These are phyloP conservation scores for Trichoderma hamatum DNA, from an alignment of 2,329 filamentous ascomycete species.

Conservation along the genomic window DNA sequence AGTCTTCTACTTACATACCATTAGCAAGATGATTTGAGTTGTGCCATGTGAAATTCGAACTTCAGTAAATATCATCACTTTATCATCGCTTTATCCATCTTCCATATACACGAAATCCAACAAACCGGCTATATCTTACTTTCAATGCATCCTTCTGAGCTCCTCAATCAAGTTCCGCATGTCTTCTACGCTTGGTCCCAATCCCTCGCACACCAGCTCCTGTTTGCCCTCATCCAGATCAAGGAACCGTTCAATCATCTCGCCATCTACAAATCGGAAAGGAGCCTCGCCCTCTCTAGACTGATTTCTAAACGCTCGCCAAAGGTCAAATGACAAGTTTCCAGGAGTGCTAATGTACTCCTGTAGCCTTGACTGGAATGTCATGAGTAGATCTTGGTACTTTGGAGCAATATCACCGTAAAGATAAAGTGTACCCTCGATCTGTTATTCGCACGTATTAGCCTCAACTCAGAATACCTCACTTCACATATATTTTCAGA, in stretches of 20 bases:
- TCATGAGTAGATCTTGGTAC: conserved; percentile 79
- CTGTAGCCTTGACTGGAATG: conserved; percentile 74
- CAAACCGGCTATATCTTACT: neutral
- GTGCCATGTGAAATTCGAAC: neutral
- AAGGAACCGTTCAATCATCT: conserved; percentile 84
- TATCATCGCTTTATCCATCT: neutral
- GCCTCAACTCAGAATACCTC: neutral
- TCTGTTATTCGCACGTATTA: conserved; percentile 50
- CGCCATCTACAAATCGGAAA: conserved; percentile 87
- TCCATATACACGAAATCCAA: neutral
- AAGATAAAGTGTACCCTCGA: conserved; percentile 89
- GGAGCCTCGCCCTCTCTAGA: conserved; percentile 76
- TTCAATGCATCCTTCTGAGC: conserved; percentile 63
- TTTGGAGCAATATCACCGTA: conserved; percentile 75
- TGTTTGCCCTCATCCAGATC: conserved; percentile 65
- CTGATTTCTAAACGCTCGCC: conserved; percentile 78
- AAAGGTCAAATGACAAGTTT: conserved; percentile 73
- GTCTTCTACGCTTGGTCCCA: conserved; percentile 64
- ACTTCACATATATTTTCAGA: neutral
- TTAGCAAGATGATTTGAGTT: too few species aligned
- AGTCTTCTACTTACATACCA: too few species aligned
- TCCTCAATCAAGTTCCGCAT: conserved; percentile 65
- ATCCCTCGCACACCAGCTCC: conserved; percentile 55
- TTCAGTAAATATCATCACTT: too few species aligned
- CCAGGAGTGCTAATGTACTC: conserved; percentile 69